Evolutionary conservation across 2,329 filamentous ascomycete species (phyloP).

Genomic region (Zymoseptoria tritici): DNA sequence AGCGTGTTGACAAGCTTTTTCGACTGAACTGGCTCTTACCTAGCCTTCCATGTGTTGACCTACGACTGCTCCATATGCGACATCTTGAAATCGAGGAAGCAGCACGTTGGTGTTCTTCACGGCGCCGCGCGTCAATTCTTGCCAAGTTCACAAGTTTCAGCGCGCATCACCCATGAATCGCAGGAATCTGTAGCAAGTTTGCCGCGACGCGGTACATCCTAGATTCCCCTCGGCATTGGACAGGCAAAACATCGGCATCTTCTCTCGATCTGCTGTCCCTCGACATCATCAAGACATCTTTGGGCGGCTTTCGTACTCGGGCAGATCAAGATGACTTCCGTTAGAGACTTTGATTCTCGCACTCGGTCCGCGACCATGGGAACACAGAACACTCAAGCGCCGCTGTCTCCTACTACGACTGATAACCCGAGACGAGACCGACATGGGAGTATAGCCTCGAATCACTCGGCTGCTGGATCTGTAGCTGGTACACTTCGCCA

Average conservation of each 20-base stretch:
- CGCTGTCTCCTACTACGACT: not conserved
- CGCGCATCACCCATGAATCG: not conserved
- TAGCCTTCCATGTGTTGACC: not conserved
- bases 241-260: not conserved
- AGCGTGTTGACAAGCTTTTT: not conserved
- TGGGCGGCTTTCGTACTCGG: not conserved
- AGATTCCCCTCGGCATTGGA: not conserved
- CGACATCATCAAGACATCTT: not conserved
- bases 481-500: constrained; percentile 4
- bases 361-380: constrained; percentile 1
- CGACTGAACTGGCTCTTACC: not conserved
- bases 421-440: constrained; percentile 4
- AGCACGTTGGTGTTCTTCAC: not conserved
- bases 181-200: not conserved
- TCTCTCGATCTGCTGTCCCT: too few species aligned
- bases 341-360: constrained; percentile 8
- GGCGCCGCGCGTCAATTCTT: not conserved
- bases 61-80: not conserved
- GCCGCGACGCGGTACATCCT: not conserved
- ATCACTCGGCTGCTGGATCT: constrained; percentile 8
- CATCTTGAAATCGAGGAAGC: not conserved
- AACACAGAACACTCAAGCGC: not conserved
- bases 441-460: constrained; percentile 6
- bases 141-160: not conserved
- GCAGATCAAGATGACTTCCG: constrained; percentile 1